Percentiles rank a stretch among this genome's conserved stretches.
Conservation (phyloP, 441 rosid genomes). For the Daphne laureola region DNA sequence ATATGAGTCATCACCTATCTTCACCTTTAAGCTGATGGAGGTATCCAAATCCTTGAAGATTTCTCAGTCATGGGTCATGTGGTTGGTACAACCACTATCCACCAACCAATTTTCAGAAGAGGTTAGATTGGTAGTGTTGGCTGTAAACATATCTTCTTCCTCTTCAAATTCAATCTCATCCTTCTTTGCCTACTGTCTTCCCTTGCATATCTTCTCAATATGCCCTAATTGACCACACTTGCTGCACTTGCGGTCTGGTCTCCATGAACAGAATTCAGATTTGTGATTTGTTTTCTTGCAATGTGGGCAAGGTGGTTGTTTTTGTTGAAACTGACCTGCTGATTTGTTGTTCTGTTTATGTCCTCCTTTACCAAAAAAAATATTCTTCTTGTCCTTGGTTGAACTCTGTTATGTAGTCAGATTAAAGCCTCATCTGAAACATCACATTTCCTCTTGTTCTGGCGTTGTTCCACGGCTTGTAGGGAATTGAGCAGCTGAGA, state of each 20-base stretch:
- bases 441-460: background rate
- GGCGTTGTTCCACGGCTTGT: background rate
- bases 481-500: background rate
- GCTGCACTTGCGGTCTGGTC: background rate
- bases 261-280: background rate
- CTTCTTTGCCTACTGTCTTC: background rate
- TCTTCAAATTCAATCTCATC: background rate
- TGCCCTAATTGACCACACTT: background rate
- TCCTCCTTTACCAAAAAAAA: background rate
- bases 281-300: background rate
- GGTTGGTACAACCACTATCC: background rate
- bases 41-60: background rate
- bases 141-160: background rate
- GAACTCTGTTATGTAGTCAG: background rate
- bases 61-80: background rate
- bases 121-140: too few relatives aligned
- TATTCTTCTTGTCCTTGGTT: background rate
- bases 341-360: background rate
- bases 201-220: background rate
- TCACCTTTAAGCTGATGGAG: background rate
- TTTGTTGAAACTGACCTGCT: background rate
- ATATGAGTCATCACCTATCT: background rate
- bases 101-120: background rate
- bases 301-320: background rate
- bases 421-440: background rate